phyloP scores from a whole-genome alignment of 208 protist genomes.

The Acanthamoeba lenticulata region DNA sequence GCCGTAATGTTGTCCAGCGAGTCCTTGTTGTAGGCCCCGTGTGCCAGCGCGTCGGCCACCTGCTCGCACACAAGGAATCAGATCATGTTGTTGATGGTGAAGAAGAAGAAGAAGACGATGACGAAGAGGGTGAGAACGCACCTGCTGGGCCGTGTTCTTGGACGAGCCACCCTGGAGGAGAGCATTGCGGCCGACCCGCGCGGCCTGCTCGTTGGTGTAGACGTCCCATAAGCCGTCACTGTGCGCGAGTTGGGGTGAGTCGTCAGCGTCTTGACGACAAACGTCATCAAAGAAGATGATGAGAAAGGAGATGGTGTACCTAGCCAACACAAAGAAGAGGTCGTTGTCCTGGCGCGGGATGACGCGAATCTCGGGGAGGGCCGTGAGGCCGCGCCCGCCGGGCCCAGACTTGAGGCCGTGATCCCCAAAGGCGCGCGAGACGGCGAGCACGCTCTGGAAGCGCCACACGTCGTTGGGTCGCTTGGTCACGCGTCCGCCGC shows the following conservation, averaged over 20 bases:
- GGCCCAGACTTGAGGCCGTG: neutral
- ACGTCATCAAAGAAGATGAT: neutral
- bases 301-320: neutral
- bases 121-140: neutral
- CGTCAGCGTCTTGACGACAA: too few relatives aligned
- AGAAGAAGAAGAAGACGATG: too few relatives aligned
- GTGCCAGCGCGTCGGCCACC: conserved; percentile 11
- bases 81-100: too few relatives aligned
- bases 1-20: conserved; percentile 63
- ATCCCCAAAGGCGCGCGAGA: conserved; percentile 59
- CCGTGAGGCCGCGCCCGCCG: neutral
- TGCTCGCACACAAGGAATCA: neutral
- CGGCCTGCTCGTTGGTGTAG: conserved; percentile 59
- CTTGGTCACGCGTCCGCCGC: conserved; percentile 23
- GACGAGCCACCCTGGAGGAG: neutral
- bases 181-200: neutral
- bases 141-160: neutral
- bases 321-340: conserved; percentile 57
- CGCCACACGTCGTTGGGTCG: conserved; percentile 31
- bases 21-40: neutral
- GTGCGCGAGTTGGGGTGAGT: too few relatives aligned
- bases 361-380: neutral
- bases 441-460: conserved; percentile 19
- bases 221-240: conserved; percentile 68
- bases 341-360: neutral